A percentile compares a stretch with the other conserved stretches of the same genome.
These are phyloP conservation scores for Flaveria floridana DNA, from an alignment of 140 eudicot species.

Conservation along the genomic window DNA sequence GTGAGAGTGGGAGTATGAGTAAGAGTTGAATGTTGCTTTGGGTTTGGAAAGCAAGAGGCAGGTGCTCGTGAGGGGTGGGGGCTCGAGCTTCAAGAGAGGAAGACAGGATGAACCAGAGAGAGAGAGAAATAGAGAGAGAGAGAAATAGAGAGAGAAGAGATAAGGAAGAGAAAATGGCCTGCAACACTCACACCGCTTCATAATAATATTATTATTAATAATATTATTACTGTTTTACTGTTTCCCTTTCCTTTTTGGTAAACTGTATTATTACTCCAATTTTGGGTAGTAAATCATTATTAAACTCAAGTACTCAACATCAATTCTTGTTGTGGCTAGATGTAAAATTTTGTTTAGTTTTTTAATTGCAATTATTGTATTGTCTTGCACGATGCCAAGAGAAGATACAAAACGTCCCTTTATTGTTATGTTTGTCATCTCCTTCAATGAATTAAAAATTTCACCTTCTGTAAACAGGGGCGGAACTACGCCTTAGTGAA, in stretches of 20 bases:
- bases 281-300: neutral
- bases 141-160: constrained; percentile 35
- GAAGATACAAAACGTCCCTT: constrained; percentile 31
- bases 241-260: neutral
- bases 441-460: neutral
- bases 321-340: too few relatives aligned
- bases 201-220: neutral
- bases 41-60: constrained; percentile 37
- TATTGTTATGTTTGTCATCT: constrained; percentile 22
- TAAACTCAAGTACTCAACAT: too few relatives aligned
- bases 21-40: constrained; percentile 14
- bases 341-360: neutral
- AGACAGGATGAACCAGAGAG: constrained; percentile 37
- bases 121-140: constrained; percentile 26
- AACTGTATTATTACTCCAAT: neutral
- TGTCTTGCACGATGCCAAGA: constrained; percentile 20
- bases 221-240: too few relatives aligned
- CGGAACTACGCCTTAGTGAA: too few relatives aligned
- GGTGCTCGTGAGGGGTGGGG: constrained; percentile 52
- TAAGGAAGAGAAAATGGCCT: constrained; percentile 39
- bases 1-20: constrained; percentile 11
- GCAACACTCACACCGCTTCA: constrained; percentile 13
- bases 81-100: constrained; percentile 70
- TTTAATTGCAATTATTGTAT: constrained; percentile 7
- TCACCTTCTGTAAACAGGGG: too few relatives aligned